A percentile compares a stretch with the other conserved stretches of the same genome.
Evolutionary conservation across 2,329 filamentous ascomycete species (phyloP).

Genomic region (Fusarium drepaniforme): DNA sequence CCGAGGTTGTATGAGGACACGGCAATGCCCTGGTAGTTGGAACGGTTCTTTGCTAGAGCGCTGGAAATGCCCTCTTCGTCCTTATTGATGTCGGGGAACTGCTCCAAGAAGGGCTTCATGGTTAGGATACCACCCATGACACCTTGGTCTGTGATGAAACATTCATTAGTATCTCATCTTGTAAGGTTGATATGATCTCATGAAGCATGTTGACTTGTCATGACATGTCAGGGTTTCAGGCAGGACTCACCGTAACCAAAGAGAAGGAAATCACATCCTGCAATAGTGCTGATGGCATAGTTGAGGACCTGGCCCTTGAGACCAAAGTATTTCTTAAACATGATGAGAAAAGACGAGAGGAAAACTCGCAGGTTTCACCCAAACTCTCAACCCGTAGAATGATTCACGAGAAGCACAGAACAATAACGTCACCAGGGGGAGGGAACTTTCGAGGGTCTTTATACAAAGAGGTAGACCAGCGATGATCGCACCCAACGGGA

Average conservation of each 20-base stretch:
- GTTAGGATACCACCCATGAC: constrained; percentile 83
- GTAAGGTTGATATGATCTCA: background rate
- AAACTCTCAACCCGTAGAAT: constrained; percentile 2
- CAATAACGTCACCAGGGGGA: background rate
- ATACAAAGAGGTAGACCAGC: constrained; percentile 24
- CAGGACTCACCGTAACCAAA: constrained; percentile 64
- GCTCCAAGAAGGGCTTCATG: constrained; percentile 68
- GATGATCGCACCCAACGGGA: constrained; percentile 6
- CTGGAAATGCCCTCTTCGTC: constrained; percentile 52
- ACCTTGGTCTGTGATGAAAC: constrained; percentile 70
- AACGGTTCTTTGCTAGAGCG: constrained; percentile 54
- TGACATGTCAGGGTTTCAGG: background rate
- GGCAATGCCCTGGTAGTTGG: constrained; percentile 66
- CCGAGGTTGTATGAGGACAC: constrained; percentile 71
- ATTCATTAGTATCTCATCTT: background rate
- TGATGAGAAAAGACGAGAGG: constrained; percentile 23
- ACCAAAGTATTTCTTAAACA: constrained; percentile 68
- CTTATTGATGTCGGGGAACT: constrained; percentile 66
- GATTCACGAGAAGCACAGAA: constrained; percentile 1
- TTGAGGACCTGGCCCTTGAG: constrained; percentile 75
- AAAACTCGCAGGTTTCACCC: constrained; percentile 3
- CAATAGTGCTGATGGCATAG: constrained; percentile 77
- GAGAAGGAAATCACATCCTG: constrained; percentile 78
- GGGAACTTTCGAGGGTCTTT: constrained; percentile 22
- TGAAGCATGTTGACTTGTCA: background rate